phyloP scores from a whole-genome alignment of 352 stramenopile genomes.

The Globisporangium canariense region DNA sequence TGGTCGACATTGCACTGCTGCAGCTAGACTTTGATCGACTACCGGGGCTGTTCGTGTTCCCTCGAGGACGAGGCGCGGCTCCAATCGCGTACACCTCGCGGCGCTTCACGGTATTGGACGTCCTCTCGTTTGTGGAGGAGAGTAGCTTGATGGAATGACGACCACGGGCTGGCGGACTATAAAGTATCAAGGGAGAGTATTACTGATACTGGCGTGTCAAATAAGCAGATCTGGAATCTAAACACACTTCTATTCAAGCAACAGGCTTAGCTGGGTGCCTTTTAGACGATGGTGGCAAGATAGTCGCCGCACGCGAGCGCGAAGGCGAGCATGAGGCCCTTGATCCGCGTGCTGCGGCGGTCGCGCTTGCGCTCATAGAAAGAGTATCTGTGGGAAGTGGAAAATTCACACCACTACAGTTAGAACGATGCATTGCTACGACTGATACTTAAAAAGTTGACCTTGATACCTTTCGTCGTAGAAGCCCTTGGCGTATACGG shows the following conservation, averaged over 20 bases:
- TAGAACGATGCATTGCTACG: too few relatives aligned
- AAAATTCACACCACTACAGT: too few relatives aligned
- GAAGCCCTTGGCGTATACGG: conserved; percentile 67
- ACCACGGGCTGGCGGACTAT: too few relatives aligned
- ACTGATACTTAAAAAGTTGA: conserved; percentile 11
- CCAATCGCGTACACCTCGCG: conserved; percentile 1
- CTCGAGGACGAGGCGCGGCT: not conserved
- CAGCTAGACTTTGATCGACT: conserved; percentile 5
- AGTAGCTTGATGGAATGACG: not conserved
- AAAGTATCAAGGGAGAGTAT: not conserved
- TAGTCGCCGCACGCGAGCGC: conserved; percentile 56
- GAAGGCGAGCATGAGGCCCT: conserved; percentile 44
- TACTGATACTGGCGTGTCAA: not conserved
- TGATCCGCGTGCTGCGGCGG: conserved; percentile 47
- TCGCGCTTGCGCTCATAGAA: conserved; percentile 62
- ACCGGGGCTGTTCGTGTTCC: conserved; percentile 14
- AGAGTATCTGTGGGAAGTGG: conserved; percentile 26
- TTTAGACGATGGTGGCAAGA: conserved; percentile 37
- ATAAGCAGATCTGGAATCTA: not conserved
- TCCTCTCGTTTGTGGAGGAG: conserved; percentile 12
- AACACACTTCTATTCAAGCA: conserved; percentile 4
- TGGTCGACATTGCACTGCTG: conserved; percentile 15
- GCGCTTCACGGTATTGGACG: conserved; percentile 9
- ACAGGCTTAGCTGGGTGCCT: not conserved
- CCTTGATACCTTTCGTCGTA: conserved; percentile 46